Base-by-base conservation (phyloP, 1,284 basidiomycete species). In the Sporisorium exsertum region DNA sequence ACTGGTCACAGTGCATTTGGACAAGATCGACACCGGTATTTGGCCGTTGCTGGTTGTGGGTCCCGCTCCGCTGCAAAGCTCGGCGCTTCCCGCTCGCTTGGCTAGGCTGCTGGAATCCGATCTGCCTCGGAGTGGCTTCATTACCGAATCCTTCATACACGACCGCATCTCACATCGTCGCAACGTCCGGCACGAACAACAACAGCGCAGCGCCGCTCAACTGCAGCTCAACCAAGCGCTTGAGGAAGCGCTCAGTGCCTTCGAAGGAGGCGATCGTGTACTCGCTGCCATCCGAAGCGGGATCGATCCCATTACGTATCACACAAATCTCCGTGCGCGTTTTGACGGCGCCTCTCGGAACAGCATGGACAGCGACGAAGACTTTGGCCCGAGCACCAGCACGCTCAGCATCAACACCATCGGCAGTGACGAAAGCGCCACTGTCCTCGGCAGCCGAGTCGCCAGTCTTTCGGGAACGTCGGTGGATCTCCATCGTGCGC, bases 11-110 rank as follows among this genome's bases (percentile, higher is more conserved):
- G 32, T 79, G 16, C 74, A 77, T 51, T 58, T 79, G 2, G 73
- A 79, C 58, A 79, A 79, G 71, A 32, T 79, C 24, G 66, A 72
- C 13, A 51, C 77, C 15, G 77, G 71, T 18, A 79, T 79, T 27
- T 79, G 77, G 77, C 77, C 77, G 1, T 42, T 79, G 12, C 57
- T 79, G 4, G 74, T 77, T 16, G 54, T 73, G 0, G 77, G 77
- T 0, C 77, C 77, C 10, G 77, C 77, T 12, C 77, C 77, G 0
- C 18, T 79, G 26, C 73, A 64, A 10, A 56, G 32, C 15, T 52
- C 46, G 3, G 3, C 53, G 5, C 47, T 75, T 20, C 33, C 72
- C 15, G 13, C 47, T 16, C 67, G 60, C 20, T 26, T 70, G n/a
- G 43, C 13, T 5, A 47, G 59, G 20, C 33, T 72, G 15, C 22